phyloP scores from a whole-genome alignment of 2,329 filamentous ascomycete species.

The Alternaria alternata region DNA sequence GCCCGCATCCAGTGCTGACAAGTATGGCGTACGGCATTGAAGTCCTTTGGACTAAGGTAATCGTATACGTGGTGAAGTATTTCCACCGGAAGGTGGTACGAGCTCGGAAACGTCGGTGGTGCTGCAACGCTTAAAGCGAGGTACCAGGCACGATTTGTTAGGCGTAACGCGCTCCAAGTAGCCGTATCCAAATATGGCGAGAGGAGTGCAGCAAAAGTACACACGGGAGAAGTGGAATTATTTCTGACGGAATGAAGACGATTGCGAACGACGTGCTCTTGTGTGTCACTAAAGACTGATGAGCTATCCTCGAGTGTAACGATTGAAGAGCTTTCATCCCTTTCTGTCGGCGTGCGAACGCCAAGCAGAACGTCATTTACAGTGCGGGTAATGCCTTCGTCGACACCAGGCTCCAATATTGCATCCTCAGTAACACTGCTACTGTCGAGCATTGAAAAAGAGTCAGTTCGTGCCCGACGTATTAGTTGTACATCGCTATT shows the following conservation, averaged over 20 bases:
- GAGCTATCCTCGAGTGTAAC: conserved; percentile 9
- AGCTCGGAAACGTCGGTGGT: conserved; percentile 36
- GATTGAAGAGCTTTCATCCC: conserved; percentile 17
- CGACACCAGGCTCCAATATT: conserved; percentile 34
- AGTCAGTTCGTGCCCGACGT: conserved; percentile 28
- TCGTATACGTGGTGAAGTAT: conserved; percentile 59
- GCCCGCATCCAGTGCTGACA: conserved; percentile 68
- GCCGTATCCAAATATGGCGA: conserved; percentile 24
- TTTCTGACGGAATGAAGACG: background rate
- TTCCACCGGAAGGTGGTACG: conserved; percentile 55
- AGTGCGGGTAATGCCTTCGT: conserved; percentile 28
- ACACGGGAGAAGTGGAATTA: background rate
- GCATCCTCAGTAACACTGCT: conserved; percentile 27
- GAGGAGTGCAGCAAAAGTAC: conserved; percentile 9
- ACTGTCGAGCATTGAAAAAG: conserved; percentile 31
- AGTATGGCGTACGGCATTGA: conserved; percentile 67
- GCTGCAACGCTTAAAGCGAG: conserved; percentile 31
- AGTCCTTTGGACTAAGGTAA: conserved; percentile 59
- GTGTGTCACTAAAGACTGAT: background rate
- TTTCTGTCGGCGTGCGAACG: conserved; percentile 28
- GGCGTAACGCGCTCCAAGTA: conserved; percentile 35
- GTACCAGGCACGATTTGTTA: conserved; percentile 49
- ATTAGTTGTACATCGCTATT: conserved; percentile 19
- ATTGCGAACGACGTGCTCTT: background rate
- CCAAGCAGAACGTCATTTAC: conserved; percentile 40